These are phyloP conservation scores for Paramyrothecium sp. DNA, from an alignment of 2,329 filamentous ascomycete genomes.

Conservation along the genomic window DNA sequence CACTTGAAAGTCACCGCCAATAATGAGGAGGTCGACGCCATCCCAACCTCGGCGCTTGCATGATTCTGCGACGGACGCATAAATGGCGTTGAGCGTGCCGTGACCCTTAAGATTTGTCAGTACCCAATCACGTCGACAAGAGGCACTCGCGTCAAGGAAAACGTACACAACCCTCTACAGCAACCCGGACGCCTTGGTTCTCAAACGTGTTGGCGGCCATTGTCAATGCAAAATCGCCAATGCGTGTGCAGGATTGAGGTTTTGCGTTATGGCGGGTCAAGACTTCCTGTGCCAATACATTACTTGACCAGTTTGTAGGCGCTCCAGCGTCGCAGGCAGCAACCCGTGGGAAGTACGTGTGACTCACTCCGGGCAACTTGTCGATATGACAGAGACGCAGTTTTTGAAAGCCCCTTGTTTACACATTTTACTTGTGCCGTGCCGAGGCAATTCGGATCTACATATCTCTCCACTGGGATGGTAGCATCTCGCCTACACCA, in stretches of 20 bases:
- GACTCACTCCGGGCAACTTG: no score
- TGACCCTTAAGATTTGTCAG: slow-evolving; percentile 65
- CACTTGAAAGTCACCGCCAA: slow-evolving; percentile 94
- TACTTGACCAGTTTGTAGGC: background rate
- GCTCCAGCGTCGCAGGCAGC: background rate
- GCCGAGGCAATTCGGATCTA: no score
- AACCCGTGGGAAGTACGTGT: no score
- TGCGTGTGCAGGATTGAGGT: slow-evolving; percentile 9
- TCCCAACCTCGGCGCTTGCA: slow-evolving; percentile 74
- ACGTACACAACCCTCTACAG: slow-evolving; percentile 83
- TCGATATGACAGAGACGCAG: no score
- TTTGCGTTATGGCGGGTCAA: background rate
- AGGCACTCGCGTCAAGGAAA: background rate
- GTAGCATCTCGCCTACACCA: no score
- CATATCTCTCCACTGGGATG: no score
- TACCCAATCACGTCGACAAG: background rate
- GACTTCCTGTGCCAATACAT: background rate
- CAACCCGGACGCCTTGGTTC: slow-evolving; percentile 64
- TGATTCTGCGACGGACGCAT: slow-evolving; percentile 70
- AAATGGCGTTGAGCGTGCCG: slow-evolving; percentile 88
- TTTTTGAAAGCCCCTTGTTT: no score
- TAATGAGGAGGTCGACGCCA: slow-evolving; percentile 84
- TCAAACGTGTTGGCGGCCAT: slow-evolving; percentile 33
- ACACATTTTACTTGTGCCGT: no score
- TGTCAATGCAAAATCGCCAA: slow-evolving; percentile 3